phyloP scores from a whole-genome alignment of 2,329 filamentous ascomycete genomes.

The Sclerotinia subarctica region DNA sequence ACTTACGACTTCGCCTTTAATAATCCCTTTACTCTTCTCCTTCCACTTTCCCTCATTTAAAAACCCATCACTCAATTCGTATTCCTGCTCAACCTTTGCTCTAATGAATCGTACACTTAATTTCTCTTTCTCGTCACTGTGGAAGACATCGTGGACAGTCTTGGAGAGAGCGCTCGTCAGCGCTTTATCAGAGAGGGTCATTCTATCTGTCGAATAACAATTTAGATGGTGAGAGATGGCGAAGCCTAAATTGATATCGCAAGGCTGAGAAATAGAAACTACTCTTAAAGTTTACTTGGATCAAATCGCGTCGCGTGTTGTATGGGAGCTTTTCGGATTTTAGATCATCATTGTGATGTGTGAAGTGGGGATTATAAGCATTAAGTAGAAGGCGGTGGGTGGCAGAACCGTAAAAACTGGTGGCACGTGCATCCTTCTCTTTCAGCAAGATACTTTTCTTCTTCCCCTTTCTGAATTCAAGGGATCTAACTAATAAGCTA shows the following conservation, averaged over 20 bases:
- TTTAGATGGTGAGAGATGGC: background rate
- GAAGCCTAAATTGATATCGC: background rate
- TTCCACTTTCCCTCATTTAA: constrained; percentile 54
- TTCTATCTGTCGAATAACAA: background rate
- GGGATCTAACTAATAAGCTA: too few relatives aligned
- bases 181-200: constrained; percentile 27
- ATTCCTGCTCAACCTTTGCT: constrained; percentile 48
- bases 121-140: constrained; percentile 37
- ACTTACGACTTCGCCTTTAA: constrained; percentile 53
- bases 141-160: constrained; percentile 19
- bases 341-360: background rate
- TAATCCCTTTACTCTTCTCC: constrained; percentile 54
- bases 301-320: constrained; percentile 19
- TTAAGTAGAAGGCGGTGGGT: constrained; percentile 8
- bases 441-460: too few relatives aligned
- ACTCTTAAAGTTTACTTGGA: background rate
- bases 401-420: background rate
- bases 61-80: constrained; percentile 50
- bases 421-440: background rate
- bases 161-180: constrained; percentile 23
- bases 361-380: background rate
- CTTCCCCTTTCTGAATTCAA: too few relatives aligned
- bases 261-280: background rate
- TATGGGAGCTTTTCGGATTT: constrained; percentile 12
- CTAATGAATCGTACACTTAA: constrained; percentile 58